Percentiles rank a stretch among this genome's conserved stretches.
Conservation (phyloP, 2,329 filamentous ascomycete genomes). For the Chaetomium globosum region DNA sequence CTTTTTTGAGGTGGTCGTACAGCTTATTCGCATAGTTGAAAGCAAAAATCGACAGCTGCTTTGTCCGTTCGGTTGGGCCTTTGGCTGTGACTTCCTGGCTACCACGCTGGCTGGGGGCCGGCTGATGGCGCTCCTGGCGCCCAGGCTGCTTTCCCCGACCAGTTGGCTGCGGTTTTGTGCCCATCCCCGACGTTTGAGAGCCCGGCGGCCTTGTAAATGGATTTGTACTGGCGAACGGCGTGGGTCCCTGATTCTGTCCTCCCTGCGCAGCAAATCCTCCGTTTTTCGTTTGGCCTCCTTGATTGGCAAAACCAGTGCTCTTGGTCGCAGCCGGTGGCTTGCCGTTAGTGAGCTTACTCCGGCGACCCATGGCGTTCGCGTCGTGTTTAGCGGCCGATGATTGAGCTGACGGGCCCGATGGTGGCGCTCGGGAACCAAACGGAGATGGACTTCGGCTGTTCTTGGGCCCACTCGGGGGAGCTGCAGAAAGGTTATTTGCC, state of each 20-base stretch:
- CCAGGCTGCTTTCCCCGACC: slow-evolving; percentile 26
- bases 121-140: slow-evolving; percentile 22
- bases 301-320: slow-evolving; percentile 16
- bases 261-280: slow-evolving; percentile 15
- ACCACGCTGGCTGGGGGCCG: background rate
- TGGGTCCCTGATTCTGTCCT: slow-evolving; percentile 15
- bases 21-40: slow-evolving; percentile 54
- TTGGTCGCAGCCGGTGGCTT: slow-evolving; percentile 11
- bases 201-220: slow-evolving; percentile 9
- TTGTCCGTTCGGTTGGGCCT: slow-evolving; percentile 34
- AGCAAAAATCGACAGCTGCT: slow-evolving; percentile 36
- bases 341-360: slow-evolving; percentile 17
- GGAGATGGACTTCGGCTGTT: slow-evolving; percentile 23
- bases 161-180: slow-evolving; percentile 5
- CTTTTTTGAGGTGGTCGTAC: slow-evolving; percentile 55
- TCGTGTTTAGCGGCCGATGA: background rate
- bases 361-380: slow-evolving; percentile 22
- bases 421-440: slow-evolving; percentile 16
- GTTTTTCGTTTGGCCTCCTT: background rate
- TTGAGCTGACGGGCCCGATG: slow-evolving; percentile 3
- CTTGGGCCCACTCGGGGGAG: slow-evolving; percentile 6
- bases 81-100: slow-evolving; percentile 10
- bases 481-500: slow-evolving; percentile 9
- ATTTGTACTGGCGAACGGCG: slow-evolving; percentile 18
- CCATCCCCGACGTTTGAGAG: background rate